Percentiles rank a stretch among this genome's conserved stretches.
phyloP scores from a whole-genome alignment of 257 asterid genomes.

The Solanum acaule region DNA sequence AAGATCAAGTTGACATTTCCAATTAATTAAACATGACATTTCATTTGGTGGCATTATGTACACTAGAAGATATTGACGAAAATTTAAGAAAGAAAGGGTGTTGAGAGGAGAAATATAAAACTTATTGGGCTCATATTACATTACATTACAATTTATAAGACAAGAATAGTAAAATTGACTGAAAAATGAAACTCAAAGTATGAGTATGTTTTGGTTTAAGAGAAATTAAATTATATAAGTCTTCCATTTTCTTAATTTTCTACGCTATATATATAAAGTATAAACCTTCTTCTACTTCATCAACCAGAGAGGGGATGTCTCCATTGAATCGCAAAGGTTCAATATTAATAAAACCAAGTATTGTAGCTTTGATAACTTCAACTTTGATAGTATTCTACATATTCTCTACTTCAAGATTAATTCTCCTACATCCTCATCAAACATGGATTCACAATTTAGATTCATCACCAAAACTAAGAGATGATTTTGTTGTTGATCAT shows the following conservation, averaged over 20 bases:
- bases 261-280: not conserved
- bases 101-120: not conserved
- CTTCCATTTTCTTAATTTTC: not conserved
- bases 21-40: not conserved
- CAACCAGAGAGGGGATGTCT: not conserved
- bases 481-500: not conserved
- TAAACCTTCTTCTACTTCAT: not conserved
- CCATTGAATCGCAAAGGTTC: slow-evolving; percentile 1
- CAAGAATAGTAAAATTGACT: not conserved
- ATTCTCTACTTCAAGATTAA: slow-evolving; percentile 14
- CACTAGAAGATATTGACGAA: not conserved
- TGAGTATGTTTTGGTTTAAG: not conserved
- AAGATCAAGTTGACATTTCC: not conserved
- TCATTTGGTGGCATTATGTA: not conserved
- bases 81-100: not conserved
- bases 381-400: slow-evolving; percentile 18
- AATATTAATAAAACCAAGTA: slow-evolving; percentile 8
- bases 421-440: slow-evolving; percentile 11
- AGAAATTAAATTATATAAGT: not conserved
- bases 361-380: slow-evolving; percentile 25
- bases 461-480: not conserved
- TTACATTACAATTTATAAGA: not conserved
- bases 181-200: not conserved
- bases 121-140: not conserved
- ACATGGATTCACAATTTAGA: not conserved